Base-by-base conservation (phyloP, 768 basidiomycete species). In the Tulasnella sp. region DNA sequence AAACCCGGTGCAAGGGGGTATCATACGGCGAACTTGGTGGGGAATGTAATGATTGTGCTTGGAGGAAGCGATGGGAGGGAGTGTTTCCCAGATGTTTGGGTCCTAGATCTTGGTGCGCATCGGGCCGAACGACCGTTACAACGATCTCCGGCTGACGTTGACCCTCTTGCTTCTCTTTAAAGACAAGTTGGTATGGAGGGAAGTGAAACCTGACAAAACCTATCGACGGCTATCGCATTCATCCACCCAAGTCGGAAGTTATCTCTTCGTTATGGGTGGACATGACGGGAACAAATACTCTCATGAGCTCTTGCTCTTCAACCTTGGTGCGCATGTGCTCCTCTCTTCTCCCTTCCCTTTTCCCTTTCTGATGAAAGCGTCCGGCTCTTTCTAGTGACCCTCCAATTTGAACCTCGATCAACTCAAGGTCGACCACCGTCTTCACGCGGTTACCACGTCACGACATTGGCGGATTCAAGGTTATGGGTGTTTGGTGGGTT, bases 41-140 rank as follows among this genome's bases (percentile, higher is more conserved):
- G 92, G 38, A 91, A 92, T 81, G 89, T 92, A 79, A 96, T 97
- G 92, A 88, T 99, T 71, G 87, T 98, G 40, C 88, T 96, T 39
- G 97, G 97, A 1, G 97, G 97, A 1, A 95, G 94, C 81, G 96
- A 98, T 84, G 96, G 96, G n/a, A n/a, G 4, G 90, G 92, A 94
- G 81, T 94, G 93, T 78, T 98, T 96, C 83, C 91, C 91, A 19
- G 95, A 98, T 83, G 89, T 98, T 0, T 96, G 94, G 91, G 91
- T 92, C 81, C 85, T 98, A 80, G 91, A 97, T 83, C 87, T 98
- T 36, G 91, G 97, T 97, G 84, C 80, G 91, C 87, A 27, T n/a
- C n/a, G n/a, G 1, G 75, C 21, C 75, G 1, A 40, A 21, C 6
- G 21, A 46, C 12, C 31, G n/a, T n/a, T n/a, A 21, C 58, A 44